phyloP scores from a whole-genome alignment of 2,329 filamentous ascomycete genomes.

The Phaeophleospora eucalypticola region DNA sequence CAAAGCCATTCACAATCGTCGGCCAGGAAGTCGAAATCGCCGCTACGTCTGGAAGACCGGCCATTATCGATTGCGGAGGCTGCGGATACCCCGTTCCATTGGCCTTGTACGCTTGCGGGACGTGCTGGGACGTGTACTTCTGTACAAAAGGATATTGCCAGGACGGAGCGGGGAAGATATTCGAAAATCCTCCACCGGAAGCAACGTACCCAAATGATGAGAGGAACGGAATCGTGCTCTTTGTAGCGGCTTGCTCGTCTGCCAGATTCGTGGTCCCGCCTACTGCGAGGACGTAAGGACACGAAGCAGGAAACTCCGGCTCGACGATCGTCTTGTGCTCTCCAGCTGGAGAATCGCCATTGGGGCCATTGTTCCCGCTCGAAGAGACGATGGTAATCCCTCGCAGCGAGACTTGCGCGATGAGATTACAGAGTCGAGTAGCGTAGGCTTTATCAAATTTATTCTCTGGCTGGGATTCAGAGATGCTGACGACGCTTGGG shows the following conservation, averaged over 20 bases:
- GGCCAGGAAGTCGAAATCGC: constrained; percentile 41
- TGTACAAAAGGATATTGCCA: constrained; percentile 40
- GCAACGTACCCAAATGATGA: constrained; percentile 13
- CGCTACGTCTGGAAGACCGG: constrained; percentile 44
- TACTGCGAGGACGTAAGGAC: constrained; percentile 45
- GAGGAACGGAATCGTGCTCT: constrained; percentile 16
- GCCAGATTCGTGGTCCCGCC: constrained; percentile 33
- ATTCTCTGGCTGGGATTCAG: constrained; percentile 21
- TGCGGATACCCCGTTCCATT: constrained; percentile 36
- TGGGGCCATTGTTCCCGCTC: constrained; percentile 55
- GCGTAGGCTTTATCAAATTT: constrained; percentile 46
- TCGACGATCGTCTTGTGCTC: constrained; percentile 43
- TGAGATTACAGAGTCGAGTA: constrained; percentile 57
- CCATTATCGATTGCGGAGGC: too few species aligned
- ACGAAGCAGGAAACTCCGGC: constrained; percentile 45
- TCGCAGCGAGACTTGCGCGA: constrained; percentile 61
- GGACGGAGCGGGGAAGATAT: constrained; percentile 39
- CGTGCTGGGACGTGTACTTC: constrained; percentile 37
- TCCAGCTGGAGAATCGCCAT: constrained; percentile 24
- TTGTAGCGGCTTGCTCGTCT: constrained; percentile 22
- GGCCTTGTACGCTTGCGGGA: constrained; percentile 36
- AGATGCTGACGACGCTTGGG: constrained; percentile 23
- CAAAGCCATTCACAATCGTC: constrained; percentile 38
- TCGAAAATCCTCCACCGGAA: constrained; percentile 41
- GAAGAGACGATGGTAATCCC: constrained; percentile 60